A percentile compares a stretch with the other conserved stretches of the same genome.
phyloP scores from a whole-genome alignment of 2,329 filamentous ascomycete genomes.

The Penicillium oxalicum region DNA sequence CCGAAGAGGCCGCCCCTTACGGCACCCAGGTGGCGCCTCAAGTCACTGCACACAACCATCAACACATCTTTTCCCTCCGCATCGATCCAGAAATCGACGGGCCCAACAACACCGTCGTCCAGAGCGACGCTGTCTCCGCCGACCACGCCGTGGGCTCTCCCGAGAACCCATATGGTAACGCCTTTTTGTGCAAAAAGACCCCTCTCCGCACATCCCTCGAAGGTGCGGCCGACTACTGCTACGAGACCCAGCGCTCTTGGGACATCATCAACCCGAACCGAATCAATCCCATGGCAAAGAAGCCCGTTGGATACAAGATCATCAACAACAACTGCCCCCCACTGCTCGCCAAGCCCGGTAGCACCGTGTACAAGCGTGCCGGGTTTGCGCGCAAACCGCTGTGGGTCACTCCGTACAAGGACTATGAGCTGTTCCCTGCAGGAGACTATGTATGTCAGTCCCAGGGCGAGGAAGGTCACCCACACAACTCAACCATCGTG shows the following conservation, averaged over 20 bases:
- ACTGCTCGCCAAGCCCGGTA: constrained; percentile 47
- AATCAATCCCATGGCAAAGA: constrained; percentile 19
- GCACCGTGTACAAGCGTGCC: constrained; percentile 52
- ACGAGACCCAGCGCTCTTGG: constrained; percentile 41
- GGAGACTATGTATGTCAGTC: constrained; percentile 59
- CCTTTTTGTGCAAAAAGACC: constrained; percentile 51
- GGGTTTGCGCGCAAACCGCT: constrained; percentile 55
- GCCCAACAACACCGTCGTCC: constrained; percentile 69
- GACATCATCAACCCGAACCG: constrained; percentile 26
- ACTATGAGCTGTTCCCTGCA: constrained; percentile 55
- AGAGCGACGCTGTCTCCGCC: constrained; percentile 19
- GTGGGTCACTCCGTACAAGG: constrained; percentile 53
- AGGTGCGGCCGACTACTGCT: constrained; percentile 47
- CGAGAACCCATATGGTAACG: constrained; percentile 62
- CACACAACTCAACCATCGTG: constrained; percentile 42
- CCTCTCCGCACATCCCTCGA: constrained; percentile 39
- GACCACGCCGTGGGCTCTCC: constrained; percentile 58
- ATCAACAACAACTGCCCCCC: constrained; percentile 25
- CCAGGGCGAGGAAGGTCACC: constrained; percentile 31
- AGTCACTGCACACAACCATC: constrained; percentile 89
- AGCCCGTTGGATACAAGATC: constrained; percentile 25
- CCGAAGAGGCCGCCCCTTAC: constrained; percentile 75
- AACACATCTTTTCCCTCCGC: constrained; percentile 85
- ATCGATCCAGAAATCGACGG: constrained; percentile 83
- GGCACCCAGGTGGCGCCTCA: constrained; percentile 82